Evolutionary conservation across 75 land plant genomes (phyloP).

Genomic region (Pinus taeda): DNA sequence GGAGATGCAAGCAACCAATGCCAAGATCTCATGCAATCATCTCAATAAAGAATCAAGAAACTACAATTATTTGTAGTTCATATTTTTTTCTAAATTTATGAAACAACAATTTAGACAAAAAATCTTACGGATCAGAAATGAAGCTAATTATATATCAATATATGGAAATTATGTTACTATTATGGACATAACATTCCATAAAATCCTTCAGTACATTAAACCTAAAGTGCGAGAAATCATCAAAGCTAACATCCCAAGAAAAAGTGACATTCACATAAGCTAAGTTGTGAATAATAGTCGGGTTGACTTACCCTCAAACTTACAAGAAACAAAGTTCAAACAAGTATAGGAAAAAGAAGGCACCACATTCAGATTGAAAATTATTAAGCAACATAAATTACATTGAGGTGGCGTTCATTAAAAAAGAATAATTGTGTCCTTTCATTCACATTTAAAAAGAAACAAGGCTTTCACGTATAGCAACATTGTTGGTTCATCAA

Average conservation of each 20-base stretch:
- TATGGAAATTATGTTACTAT: no score
- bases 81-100: background rate
- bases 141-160: background rate
- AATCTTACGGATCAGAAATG: background rate
- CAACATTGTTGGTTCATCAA: slow-evolving; percentile 5
- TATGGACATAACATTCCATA: background rate
- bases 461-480: slow-evolving; percentile 3
- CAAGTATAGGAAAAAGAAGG: background rate
- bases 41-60: background rate
- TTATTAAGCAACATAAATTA: no score
- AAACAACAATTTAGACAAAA: background rate
- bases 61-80: background rate
- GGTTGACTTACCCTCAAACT: background rate
- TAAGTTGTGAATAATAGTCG: background rate
- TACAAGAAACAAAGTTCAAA: background rate
- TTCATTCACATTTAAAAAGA: background rate
- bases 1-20: background rate
- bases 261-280: background rate
- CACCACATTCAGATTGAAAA: no score
- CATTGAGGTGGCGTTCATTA: no score
- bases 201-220: background rate
- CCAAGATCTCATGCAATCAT: background rate
- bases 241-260: background rate
- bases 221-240: background rate
- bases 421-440: background rate